These are phyloP conservation scores for Bauhinia variegata DNA, from an alignment of 306 rosid genomes.

Conservation along the genomic window DNA sequence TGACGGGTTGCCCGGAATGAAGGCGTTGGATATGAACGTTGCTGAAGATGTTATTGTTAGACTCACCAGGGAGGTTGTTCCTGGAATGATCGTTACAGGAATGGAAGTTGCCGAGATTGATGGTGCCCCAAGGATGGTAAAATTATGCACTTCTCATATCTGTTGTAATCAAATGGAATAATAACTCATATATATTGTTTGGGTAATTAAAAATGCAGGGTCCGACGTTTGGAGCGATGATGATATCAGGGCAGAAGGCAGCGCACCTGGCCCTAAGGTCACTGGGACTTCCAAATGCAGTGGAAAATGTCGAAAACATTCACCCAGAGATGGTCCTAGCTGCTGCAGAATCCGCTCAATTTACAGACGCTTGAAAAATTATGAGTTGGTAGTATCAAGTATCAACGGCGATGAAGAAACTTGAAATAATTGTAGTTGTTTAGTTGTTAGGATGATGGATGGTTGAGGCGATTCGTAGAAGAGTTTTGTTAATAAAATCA, in stretches of 20 bases:
- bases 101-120: slow-evolving; percentile 98
- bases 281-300: slow-evolving; percentile 54
- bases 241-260: slow-evolving; percentile 92
- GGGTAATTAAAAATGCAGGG: slow-evolving; percentile 51
- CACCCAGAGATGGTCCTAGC: slow-evolving; percentile 74
- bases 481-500: slow-evolving; percentile 34
- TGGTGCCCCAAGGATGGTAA: slow-evolving; percentile 93
- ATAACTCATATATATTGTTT: neutral
- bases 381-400: neutral
- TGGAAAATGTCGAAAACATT: slow-evolving; percentile 44
- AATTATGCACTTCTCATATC: neutral
- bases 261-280: slow-evolving; percentile 77
- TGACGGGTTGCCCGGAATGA: slow-evolving; percentile 74
- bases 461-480: slow-evolving; percentile 1
- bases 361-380: slow-evolving; percentile 54
- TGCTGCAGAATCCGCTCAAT: slow-evolving; percentile 59
- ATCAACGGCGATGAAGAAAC: too few species aligned
- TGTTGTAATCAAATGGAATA: neutral
- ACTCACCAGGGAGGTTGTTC: slow-evolving; percentile 80
- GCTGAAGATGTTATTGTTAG: slow-evolving; percentile 86
- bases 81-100: slow-evolving; percentile 91
- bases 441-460: slow-evolving; percentile 7
- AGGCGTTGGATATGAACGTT: slow-evolving; percentile 85
- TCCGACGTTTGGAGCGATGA: slow-evolving; percentile 95
- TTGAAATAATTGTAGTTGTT: slow-evolving; percentile 1